Percentiles rank a stretch among this genome's conserved stretches.
Conservation (phyloP, 129 eudicot genomes). For the Chrysanthemum seticuspe region DNA sequence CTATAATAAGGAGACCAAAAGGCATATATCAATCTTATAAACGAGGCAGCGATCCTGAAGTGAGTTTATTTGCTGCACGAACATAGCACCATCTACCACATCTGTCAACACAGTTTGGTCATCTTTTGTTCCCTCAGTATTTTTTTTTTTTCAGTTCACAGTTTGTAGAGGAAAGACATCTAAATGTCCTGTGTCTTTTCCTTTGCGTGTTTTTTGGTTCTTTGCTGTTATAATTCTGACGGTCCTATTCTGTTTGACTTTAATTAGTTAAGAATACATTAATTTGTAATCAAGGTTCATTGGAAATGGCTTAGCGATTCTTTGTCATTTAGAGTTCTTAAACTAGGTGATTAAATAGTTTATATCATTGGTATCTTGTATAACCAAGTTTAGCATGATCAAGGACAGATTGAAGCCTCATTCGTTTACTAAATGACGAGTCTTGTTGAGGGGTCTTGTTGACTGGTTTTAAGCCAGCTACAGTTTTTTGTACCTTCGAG, state of each 20-base stretch:
- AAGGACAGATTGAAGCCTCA: not conserved
- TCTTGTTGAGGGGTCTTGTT: not conserved
- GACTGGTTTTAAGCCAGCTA: not conserved
- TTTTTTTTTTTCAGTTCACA: not conserved
- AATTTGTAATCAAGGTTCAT: constrained; percentile 24
- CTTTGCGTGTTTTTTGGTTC: constrained; percentile 19
- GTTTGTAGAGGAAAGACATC: constrained; percentile 34
- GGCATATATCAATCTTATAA: constrained; percentile 9
- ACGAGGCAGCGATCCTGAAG: constrained; percentile 16
- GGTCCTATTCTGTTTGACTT: not conserved
- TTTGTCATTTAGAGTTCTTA: not conserved
- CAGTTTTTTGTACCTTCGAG: not conserved
- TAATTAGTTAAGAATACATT: constrained; percentile 27
- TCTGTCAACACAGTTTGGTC: not conserved
- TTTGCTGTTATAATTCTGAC: constrained; percentile 27
- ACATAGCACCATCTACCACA: constrained; percentile 19
- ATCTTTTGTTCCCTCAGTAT: constrained; percentile 2
- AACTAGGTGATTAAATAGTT: not conserved
- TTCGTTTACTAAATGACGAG: not conserved
- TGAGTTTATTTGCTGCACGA: constrained; percentile 23
- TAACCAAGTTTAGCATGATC: not conserved
- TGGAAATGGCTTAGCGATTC: not conserved
- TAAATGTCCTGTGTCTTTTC: constrained; percentile 30
- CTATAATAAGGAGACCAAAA: constrained; percentile 35
- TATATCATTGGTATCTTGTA: not conserved